Base-by-base conservation (phyloP, 2,329 filamentous ascomycete species). In the Trichoderma sp. region DNA sequence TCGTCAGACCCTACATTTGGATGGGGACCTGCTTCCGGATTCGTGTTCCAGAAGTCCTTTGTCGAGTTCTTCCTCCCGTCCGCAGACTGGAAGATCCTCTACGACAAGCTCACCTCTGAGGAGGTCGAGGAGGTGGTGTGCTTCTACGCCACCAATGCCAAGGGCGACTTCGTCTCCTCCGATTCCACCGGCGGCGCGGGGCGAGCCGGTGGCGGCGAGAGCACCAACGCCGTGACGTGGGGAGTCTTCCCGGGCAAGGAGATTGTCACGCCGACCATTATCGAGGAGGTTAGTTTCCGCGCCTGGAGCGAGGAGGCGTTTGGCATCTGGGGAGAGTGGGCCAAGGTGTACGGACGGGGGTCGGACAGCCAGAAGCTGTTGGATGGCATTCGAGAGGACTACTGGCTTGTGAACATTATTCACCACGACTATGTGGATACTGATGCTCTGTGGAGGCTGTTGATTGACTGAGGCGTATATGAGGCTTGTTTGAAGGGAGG, bases 31-130 rank as follows among this genome's bases (percentile, higher is more conserved):
- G 86, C 85, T 57, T 89, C 93, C 72, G 95, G 95, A 19, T 98
- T 96, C 75, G 93, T 98, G 55, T 99, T 97, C 81, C 95, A 99
- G 74, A 99, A 98, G 78, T 90, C 94, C 0, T 99, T 99, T 77
- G 93, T 99, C 59, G 95, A 99, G 76, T 92, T 98, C 79, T 99
- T 99, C 82, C 80, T 96, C 65, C 88, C 93, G 0, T 79, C 82
- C 0, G 77, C 83, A 0, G 91, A 94, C 75, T 98, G 93, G 88
- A 77, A 79, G 17, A 75, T 75, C 1, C 82, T 99, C 39, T 84
- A 85, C 68, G 81, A 83, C 4, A 85, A 86, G 66, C 85, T 98
- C 51, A 74, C 78, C 60, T 79, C 78, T 12, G 78, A 85, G 43
- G 86, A 86, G 62, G 79, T 86, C 17, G 82, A 87, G 56, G 87